Evolutionary conservation across 805 yeast species (phyloP).

Genomic region (Saccharomycopsis olivae): DNA sequence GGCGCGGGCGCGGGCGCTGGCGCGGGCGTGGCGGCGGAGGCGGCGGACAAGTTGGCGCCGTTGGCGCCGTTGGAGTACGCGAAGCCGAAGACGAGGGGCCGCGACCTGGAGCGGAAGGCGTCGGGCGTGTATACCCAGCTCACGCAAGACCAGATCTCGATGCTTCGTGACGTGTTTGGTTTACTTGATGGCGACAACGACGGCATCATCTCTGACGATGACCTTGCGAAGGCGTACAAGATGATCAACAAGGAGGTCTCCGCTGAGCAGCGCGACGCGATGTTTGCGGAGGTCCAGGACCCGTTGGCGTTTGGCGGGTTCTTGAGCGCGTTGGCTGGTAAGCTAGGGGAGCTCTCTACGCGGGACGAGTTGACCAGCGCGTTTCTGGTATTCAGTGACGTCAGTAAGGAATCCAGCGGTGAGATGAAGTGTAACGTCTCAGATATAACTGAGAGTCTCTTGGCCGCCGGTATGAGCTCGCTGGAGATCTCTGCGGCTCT

Average conservation of each 20-base stretch:
- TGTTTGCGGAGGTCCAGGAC: slow-evolving; percentile 34
- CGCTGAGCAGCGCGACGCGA: slow-evolving; percentile 33
- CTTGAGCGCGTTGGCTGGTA: slow-evolving; percentile 49
- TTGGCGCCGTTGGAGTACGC: no score
- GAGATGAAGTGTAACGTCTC: slow-evolving; percentile 38
- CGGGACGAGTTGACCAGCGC: slow-evolving; percentile 47
- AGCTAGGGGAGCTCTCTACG: slow-evolving; percentile 40
- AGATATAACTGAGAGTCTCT: slow-evolving; percentile 39
- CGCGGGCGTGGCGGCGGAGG: no score
- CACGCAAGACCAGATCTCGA: slow-evolving; percentile 52
- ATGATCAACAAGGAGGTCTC: slow-evolving; percentile 38
- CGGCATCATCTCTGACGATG: slow-evolving; percentile 45
- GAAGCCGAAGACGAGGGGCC: no score
- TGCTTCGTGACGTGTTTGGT: slow-evolving; percentile 64
- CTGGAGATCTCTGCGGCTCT: slow-evolving; percentile 41
- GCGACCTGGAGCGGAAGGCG: slow-evolving; percentile 10
- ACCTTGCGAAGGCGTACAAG: slow-evolving; percentile 42
- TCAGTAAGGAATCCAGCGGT: slow-evolving; percentile 18
- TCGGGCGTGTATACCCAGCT: slow-evolving; percentile 27
- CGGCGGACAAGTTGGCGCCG: no score
- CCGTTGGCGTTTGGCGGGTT: slow-evolving; percentile 55
- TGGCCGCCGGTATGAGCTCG: slow-evolving; percentile 30
- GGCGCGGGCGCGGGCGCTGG: no score
- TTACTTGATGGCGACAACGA: slow-evolving; percentile 77
- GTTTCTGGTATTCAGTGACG: slow-evolving; percentile 35